Base-by-base conservation (phyloP, 2,329 filamentous ascomycete species). In the Curvularia hawaiiensis region DNA sequence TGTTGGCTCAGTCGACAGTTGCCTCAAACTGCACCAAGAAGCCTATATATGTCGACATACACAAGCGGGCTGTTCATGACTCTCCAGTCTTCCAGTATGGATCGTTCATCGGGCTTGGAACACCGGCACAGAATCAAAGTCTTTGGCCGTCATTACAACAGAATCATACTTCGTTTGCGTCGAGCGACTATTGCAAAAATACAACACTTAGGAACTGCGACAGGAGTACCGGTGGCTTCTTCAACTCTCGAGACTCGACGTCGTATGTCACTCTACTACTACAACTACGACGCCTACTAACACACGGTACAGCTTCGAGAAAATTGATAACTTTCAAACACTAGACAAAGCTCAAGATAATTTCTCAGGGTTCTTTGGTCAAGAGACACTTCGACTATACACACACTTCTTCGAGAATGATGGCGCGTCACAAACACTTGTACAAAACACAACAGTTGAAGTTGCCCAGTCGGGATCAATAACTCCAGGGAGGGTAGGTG, bases 31-130 rank as follows among this genome's bases (percentile, higher is more conserved):
- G 76, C 58, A 74, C 73, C 7, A 72, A 66, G 51, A 62, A 69
- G 31, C 77, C 77, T 0, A 72, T 80, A 53, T 80, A 78, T 54
- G 75, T 80, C 63, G 78, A 80, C 46, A 79, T 80, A 38, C 78
- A 80, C 52, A 75, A 74, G 56, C 70, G 79, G 50, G 74, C 68
- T 14, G 78, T 80, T n/a, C 73, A 79, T 50, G 74, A 75, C 47
- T 73, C 74, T 6, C 60, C 66, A 1, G 65, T 71, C 12, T 75
- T 77, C 47, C 78, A 79, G 54, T 80, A 80, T 70, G 79, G 79
- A 47, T 76, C 77, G 2, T 80, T 80, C 66, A 76, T 79, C 33
- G 79, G 79, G 20, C 67, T 79, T 9, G 78, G 78, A 9, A 68
- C 73, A 8, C 76, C 77, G 22, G 73, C 77, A 60, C 78, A 80